phyloP scores from a whole-genome alignment of 1,284 basidiomycete species.

The Tylopilus sp. region DNA sequence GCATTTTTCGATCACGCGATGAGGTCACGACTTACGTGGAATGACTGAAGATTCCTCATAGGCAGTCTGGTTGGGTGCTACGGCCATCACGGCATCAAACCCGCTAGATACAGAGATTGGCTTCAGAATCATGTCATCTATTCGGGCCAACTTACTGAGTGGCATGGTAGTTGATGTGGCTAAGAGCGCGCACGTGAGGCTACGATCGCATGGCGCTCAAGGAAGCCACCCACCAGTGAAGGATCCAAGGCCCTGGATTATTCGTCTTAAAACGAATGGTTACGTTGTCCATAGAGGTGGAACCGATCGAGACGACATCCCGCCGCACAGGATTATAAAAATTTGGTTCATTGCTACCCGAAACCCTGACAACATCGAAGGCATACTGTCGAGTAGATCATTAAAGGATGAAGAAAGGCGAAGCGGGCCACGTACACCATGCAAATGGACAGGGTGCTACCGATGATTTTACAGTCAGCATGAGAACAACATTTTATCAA shows the following conservation, averaged over 20 bases:
- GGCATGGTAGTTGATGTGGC: not conserved
- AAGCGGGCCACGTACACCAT: conserved; percentile 27
- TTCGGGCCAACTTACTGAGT: conserved; percentile 23
- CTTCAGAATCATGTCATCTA: not conserved
- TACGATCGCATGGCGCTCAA: not conserved
- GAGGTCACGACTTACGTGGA: not conserved
- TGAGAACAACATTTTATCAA: not conserved
- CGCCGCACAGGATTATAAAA: conserved; percentile 27
- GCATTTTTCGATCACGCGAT: not conserved
- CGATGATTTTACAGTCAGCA: conserved; percentile 2
- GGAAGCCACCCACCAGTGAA: conserved; percentile 39
- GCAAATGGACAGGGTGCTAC: conserved; percentile 36
- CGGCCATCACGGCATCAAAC: not conserved
- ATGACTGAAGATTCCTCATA: not conserved
- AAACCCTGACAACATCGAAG: conserved; percentile 24
- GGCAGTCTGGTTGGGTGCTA: not conserved
- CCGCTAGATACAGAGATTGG: not conserved
- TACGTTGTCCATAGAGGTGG: conserved; percentile 31
- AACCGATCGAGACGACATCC: conserved; percentile 27
- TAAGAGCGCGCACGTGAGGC: not conserved
- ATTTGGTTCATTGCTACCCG: conserved; percentile 18
- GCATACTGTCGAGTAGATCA: conserved; percentile 13
- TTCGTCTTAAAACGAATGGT: conserved; percentile 45
- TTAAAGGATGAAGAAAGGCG: not conserved
- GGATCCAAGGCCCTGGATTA: conserved; percentile 47